Conservation (phyloP, 148 eudicot species). For the Rheum nobile region DNA sequence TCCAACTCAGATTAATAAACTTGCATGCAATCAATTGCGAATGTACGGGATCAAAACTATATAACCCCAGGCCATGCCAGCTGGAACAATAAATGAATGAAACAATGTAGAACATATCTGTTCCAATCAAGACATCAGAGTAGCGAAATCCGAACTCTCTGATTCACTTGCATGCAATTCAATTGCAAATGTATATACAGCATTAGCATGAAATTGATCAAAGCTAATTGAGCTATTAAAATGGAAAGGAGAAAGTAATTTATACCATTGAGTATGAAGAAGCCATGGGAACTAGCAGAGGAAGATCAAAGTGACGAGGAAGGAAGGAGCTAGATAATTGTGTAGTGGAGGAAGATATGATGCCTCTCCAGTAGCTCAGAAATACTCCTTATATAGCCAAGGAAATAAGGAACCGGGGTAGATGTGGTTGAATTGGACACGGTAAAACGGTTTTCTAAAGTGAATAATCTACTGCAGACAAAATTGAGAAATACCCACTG, state of each 20-base stretch:
- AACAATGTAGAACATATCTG: too few relatives aligned
- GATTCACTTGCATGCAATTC: background rate
- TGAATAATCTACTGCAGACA: background rate
- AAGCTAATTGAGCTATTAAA: too few relatives aligned
- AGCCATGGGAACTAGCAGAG: background rate
- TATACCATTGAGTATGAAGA: background rate
- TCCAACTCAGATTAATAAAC: background rate
- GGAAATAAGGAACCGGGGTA: background rate
- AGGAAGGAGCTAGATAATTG: background rate
- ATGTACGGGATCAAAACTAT: too few relatives aligned
- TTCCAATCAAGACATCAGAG: too few relatives aligned
- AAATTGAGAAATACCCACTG: background rate
- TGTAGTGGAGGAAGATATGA: background rate
- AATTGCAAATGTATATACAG: background rate
- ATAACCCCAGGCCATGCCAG: too few relatives aligned
- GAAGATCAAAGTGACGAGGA: background rate
- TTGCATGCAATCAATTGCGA: too few relatives aligned
- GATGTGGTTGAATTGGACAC: background rate
- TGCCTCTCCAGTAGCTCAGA: background rate
- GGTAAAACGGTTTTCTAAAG: background rate
- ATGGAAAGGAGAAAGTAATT: background rate
- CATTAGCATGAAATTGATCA: too few relatives aligned
- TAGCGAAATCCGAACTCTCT: too few relatives aligned
- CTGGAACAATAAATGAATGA: too few relatives aligned
- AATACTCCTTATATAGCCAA: background rate